A percentile compares a stretch with the other conserved stretches of the same genome.
These are phyloP conservation scores for Platismatia glauca DNA, from an alignment of 495 filamentous ascomycete genomes.

Conservation along the genomic window DNA sequence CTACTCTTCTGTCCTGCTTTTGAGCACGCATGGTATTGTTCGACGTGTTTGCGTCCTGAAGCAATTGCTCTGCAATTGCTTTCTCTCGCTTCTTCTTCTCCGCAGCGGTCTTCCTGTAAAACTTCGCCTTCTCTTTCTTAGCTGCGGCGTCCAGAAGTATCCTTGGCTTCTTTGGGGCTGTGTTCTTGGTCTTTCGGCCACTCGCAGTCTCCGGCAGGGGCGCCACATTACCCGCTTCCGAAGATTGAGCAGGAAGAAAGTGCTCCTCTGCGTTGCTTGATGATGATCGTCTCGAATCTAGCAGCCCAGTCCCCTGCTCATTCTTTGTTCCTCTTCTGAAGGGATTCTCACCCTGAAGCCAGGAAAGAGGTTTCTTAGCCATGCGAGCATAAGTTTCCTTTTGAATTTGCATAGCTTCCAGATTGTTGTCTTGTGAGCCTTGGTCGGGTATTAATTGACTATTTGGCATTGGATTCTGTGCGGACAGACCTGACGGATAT, in stretches of 20 bases:
- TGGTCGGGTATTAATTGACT: not conserved
- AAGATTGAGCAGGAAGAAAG: not conserved
- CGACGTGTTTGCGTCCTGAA: not conserved
- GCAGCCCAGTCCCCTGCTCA: not conserved
- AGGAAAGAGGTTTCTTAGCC: not conserved
- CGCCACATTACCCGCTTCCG: not conserved
- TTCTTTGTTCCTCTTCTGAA: not conserved
- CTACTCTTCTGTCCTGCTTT: not conserved
- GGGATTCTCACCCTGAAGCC: not conserved
- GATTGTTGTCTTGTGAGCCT: not conserved
- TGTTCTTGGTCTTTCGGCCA: not conserved
- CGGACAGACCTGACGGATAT: not conserved
- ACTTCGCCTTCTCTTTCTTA: not conserved
- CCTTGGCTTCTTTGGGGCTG: not conserved
- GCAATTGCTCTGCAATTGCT: not conserved
- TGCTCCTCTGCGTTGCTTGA: not conserved
- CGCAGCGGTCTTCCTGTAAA: not conserved
- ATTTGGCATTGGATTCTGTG: not conserved
- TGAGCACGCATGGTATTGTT: not conserved
- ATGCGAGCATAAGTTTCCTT: not conserved
- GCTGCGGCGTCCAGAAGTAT: not conserved
- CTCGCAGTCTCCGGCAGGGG: not conserved
- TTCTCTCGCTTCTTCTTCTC: constrained; percentile 4
- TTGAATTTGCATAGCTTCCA: not conserved
- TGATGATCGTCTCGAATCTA: not conserved